phyloP scores from a whole-genome alignment of 2,329 filamentous ascomycete genomes.

The Apiospora arundinis region DNA sequence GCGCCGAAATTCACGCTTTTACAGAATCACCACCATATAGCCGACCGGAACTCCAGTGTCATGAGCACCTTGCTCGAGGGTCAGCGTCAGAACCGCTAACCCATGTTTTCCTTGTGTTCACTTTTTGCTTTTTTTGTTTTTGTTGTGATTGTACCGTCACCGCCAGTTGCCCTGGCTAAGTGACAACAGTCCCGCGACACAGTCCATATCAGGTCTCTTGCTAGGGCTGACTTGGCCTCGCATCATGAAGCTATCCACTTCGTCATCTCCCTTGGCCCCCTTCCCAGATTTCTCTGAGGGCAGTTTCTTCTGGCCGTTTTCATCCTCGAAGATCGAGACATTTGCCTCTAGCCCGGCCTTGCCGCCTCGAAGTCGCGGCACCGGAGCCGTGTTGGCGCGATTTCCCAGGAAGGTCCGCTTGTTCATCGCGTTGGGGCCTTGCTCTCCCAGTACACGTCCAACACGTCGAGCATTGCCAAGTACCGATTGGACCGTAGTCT shows the following conservation, averaged over 20 bases:
- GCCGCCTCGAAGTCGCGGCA: constrained; percentile 34
- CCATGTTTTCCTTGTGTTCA: neutral
- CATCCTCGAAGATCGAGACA: constrained; percentile 61
- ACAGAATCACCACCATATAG: constrained; percentile 2
- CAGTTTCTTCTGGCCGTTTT: constrained; percentile 20
- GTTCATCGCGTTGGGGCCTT: constrained; percentile 42
- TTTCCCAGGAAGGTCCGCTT: constrained; percentile 37
- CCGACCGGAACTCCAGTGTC: neutral
- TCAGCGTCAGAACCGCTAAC: neutral
- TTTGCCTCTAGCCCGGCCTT: constrained; percentile 35
- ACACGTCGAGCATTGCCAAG: constrained; percentile 48
- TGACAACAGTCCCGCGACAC: constrained; percentile 85
- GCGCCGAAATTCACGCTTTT: constrained; percentile 1
- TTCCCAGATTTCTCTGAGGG: neutral
- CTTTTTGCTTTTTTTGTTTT: neutral
- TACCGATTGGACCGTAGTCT: constrained; percentile 5
- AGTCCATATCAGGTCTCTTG: constrained; percentile 84
- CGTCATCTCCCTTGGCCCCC: constrained; percentile 51
- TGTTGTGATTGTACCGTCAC: constrained; percentile 46
- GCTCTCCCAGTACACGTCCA: constrained; percentile 49
- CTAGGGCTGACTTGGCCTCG: constrained; percentile 67
- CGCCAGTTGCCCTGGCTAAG: constrained; percentile 93
- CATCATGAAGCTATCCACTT: constrained; percentile 84
- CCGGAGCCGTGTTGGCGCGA: constrained; percentile 49
- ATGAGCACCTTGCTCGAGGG: neutral